These are phyloP conservation scores for Paracoccidioides brasiliensis DNA, from an alignment of 2,329 filamentous ascomycete species.

Conservation along the genomic window DNA sequence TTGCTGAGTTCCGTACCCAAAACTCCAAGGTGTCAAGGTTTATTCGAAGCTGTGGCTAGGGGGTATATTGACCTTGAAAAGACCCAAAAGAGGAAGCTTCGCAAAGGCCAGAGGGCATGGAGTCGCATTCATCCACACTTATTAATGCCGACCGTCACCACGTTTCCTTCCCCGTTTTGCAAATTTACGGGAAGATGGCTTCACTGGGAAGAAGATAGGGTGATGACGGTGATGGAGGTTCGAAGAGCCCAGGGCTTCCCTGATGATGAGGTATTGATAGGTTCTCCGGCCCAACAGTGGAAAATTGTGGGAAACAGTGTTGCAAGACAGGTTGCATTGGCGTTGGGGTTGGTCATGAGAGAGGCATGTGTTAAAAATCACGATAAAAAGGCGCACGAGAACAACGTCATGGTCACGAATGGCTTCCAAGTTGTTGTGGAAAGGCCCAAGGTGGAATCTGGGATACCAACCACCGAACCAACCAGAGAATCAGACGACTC, in stretches of 20 bases:
- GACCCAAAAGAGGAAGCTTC: background rate
- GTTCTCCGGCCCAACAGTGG: constrained; percentile 42
- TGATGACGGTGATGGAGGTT: constrained; percentile 52
- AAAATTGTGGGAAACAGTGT: constrained; percentile 67
- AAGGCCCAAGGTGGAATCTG: background rate
- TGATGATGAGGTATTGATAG: constrained; percentile 58
- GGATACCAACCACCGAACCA: background rate
- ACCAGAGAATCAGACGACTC: background rate
- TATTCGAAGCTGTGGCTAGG: constrained; percentile 9
- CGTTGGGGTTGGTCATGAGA: constrained; percentile 50
- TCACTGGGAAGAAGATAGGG: constrained; percentile 54
- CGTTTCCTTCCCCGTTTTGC: constrained; percentile 39
- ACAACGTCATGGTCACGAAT: background rate
- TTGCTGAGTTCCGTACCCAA: constrained; percentile 48
- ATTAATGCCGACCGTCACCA: constrained; percentile 53
- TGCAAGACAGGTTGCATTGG: constrained; percentile 52
- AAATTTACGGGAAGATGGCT: constrained; percentile 41
- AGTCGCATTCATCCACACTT: constrained; percentile 28
- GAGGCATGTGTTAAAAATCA: constrained; percentile 37
- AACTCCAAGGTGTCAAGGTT: constrained; percentile 23
- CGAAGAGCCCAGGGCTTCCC: constrained; percentile 56
- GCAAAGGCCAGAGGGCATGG: constrained; percentile 5
- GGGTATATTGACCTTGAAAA: constrained; percentile 12
- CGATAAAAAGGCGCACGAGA: background rate
- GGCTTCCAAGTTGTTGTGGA: background rate